phyloP scores from a whole-genome alignment of 2,329 filamentous ascomycete genomes.

The Colletotrichum spaethianum region DNA sequence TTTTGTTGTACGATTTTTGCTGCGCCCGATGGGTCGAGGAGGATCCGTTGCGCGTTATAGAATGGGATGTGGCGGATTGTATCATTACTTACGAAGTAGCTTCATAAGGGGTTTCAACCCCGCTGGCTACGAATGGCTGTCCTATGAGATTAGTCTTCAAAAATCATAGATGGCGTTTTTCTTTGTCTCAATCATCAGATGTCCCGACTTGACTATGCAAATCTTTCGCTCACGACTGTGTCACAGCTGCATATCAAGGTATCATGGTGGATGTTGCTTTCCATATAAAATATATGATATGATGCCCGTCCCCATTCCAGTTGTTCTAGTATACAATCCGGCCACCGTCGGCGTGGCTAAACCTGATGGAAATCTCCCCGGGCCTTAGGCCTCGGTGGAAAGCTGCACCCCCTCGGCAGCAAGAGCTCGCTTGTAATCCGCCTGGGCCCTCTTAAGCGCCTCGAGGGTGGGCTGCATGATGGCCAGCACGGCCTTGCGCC shows the following conservation, averaged over 20 bases:
- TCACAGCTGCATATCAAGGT: not conserved
- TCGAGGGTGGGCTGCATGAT: conserved; percentile 82
- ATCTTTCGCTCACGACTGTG: not conserved
- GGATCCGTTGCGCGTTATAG: not conserved
- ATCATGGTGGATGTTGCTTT: not conserved
- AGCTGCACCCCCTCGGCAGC: conserved; percentile 71
- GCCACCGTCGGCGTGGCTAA: not conserved
- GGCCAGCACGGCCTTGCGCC: conserved; percentile 80
- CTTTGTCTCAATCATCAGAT: not conserved
- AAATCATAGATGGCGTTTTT: not conserved
- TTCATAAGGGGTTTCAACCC: not conserved
- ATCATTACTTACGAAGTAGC: not conserved
- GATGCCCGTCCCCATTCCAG: not conserved
- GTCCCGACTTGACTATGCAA: not conserved
- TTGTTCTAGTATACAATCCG: conserved; percentile 5
- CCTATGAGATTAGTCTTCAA: not conserved
- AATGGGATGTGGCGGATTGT: not conserved
- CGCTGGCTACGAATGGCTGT: not conserved
- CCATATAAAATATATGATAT: no score
- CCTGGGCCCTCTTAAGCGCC: conserved; percentile 78
- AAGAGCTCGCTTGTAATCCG: conserved; percentile 80
- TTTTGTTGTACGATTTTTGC: conserved; percentile 1
- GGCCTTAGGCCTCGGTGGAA: conserved; percentile 58
- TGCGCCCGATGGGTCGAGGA: not conserved
- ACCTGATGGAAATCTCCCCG: not conserved